A percentile compares a stretch with the other conserved stretches of the same genome.
These are phyloP conservation scores for Trichoderma citrinoviride DNA, from an alignment of 2,329 filamentous ascomycete species.

Conservation along the genomic window DNA sequence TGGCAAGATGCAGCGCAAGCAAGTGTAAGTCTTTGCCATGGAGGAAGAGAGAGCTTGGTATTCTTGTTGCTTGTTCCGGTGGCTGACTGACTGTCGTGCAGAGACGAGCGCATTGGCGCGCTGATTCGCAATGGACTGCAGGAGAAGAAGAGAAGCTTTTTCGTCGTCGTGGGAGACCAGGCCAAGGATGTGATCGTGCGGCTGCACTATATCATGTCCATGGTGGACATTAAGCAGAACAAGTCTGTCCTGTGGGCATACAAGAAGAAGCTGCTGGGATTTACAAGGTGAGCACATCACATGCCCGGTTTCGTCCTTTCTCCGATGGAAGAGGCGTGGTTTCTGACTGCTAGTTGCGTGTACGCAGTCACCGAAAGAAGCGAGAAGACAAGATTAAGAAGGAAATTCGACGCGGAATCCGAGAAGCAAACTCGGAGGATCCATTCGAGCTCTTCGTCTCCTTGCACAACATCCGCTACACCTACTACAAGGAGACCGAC, in stretches of 20 bases:
- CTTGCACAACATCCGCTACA: slow-evolving; percentile 95
- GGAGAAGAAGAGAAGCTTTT: slow-evolving; percentile 97
- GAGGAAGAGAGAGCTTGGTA: no score
- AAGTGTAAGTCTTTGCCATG: slow-evolving; percentile 51
- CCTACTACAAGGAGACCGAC: slow-evolving; percentile 99
- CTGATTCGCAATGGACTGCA: slow-evolving; percentile 88
- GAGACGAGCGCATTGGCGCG: slow-evolving; percentile 85
- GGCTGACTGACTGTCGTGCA: slow-evolving; percentile 34
- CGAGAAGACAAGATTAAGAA: slow-evolving; percentile 97
- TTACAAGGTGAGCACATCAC: slow-evolving; percentile 70
- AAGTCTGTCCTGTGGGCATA: slow-evolving; percentile 98
- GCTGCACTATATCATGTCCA: slow-evolving; percentile 86
- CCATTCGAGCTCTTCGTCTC: slow-evolving; percentile 97
- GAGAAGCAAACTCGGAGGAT: slow-evolving; percentile 89
- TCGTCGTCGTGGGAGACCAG: slow-evolving; percentile 87
- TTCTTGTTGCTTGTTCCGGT: not conserved
- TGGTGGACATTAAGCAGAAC: slow-evolving; percentile 79
- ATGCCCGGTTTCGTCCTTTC: not conserved
- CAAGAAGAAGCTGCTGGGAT: slow-evolving; percentile 94
- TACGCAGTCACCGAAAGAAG: slow-evolving; percentile 77
- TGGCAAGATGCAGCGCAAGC: slow-evolving; percentile 58
- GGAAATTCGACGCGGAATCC: slow-evolving; percentile 90
- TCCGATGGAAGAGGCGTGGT: not conserved
- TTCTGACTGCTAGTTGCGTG: not conserved
- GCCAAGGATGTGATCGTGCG: slow-evolving; percentile 97